A percentile compares a stretch with the other conserved stretches of the same genome.
Conservation (phyloP, 1,139 yeast species). For the Nakaseomyces sp. region DNA sequence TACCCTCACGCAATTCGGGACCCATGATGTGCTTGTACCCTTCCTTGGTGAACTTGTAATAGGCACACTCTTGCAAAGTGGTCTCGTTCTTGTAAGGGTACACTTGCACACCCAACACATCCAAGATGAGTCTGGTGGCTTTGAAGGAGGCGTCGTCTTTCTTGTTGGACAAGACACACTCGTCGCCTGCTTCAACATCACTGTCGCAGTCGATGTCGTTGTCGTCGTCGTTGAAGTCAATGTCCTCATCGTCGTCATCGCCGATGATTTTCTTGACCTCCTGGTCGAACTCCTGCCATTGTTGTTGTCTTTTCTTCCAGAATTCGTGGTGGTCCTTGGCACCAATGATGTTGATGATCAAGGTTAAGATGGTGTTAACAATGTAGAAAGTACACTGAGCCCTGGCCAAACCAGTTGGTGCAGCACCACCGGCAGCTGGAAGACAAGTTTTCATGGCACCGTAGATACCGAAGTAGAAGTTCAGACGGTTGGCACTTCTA, state of each 20-base stretch:
- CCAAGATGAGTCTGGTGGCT: not conserved
- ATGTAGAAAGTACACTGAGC: slow-evolving; percentile 1
- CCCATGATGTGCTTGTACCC: slow-evolving; percentile 3
- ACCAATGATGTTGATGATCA: slow-evolving; percentile 3
- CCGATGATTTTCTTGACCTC: not conserved
- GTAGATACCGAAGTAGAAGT: not conserved
- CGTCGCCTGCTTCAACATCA: not conserved
- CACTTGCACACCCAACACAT: not conserved
- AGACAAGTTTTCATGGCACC: slow-evolving; percentile 5
- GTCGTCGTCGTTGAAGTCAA: not conserved
- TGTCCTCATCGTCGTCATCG: not conserved
- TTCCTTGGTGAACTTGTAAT: slow-evolving; percentile 4
- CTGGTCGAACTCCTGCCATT: slow-evolving; percentile 3
- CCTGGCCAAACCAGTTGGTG: not conserved
- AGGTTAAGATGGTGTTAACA: not conserved
- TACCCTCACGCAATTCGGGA: not conserved
- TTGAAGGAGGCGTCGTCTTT: not conserved
- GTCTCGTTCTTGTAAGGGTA: slow-evolving; percentile 3
- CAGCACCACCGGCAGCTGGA: not conserved
- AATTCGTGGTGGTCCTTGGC: slow-evolving; percentile 5
- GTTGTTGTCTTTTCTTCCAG: slow-evolving; percentile 5
- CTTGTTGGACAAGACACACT: not conserved
- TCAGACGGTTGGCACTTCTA: not conserved
- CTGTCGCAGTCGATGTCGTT: not conserved
- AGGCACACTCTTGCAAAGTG: slow-evolving; percentile 3